Base-by-base conservation (phyloP, 371 early-diverging fungal genomes). In the Mortierella sp. region DNA sequence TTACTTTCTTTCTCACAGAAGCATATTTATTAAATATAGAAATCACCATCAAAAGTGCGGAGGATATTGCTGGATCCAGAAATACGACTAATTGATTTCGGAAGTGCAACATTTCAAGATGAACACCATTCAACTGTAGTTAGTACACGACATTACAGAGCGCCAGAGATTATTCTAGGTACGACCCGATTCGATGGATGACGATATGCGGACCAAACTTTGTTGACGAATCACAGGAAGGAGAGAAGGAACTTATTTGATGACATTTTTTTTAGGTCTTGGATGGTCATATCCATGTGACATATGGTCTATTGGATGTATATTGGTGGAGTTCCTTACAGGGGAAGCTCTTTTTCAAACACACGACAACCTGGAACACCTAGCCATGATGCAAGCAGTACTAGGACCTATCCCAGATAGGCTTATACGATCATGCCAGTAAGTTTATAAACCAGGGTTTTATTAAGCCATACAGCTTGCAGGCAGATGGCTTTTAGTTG, bases 281-380 rank as follows among this genome's bases (percentile, higher is more conserved):
- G 96, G 97, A 55, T 98, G 97, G 97, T 96, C 96, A 52, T 98
- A 91, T 84, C 96, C 97, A 41, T 97, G 97, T 85, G 98, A 98
- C 84, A 93, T 98, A 76, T 98, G 99, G 99, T 97, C 97, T 5
- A 85, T 97, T 68, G 99, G 99, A 3, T 98, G 99, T 84, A 97
- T 98, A 61, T 86, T 98, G 4, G 92, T 96, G 19, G 99, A 98
- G 85, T 90, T 98, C 55, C 89, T 93, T 52, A 97, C 96, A 0
- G 99, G 99, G 11, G 96, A 96, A 71, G 97, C 99, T 1, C 84
- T 98, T 63, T 98, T 98, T 84, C 96, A 96, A 74, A 95, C 97
- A 1, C 96, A 95, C 64, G 95, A 96, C 74, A 93, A 96, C 84
- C 79, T 92, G 28, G 92, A 92, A 60, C 94, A 94, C 72, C 72